Evolutionary conservation across 768 basidiomycete genomes (phyloP).

Genomic region (Trametes cingulata): DNA sequence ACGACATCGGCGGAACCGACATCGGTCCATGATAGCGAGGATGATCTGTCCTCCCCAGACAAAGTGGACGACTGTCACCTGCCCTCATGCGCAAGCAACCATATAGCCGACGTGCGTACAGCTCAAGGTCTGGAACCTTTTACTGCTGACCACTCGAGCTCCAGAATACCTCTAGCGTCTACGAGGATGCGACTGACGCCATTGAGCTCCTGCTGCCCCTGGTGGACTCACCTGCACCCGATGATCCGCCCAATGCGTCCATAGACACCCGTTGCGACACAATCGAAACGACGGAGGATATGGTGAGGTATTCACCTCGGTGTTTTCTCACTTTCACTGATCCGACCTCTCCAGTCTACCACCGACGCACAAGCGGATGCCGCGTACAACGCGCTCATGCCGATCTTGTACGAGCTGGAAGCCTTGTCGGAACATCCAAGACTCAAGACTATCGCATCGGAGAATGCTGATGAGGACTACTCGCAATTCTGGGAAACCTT

Average conservation of each 20-base stretch:
- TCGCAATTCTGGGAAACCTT: slow-evolving; percentile 15
- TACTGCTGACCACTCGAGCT: too few relatives aligned
- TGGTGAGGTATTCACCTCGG: too few relatives aligned
- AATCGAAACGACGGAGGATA: not conserved
- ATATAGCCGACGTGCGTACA: too few relatives aligned
- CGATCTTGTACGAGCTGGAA: slow-evolving; percentile 8
- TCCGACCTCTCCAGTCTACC: not conserved
- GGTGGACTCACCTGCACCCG: not conserved
- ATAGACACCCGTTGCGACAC: not conserved
- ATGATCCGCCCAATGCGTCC: not conserved
- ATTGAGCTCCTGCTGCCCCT: not conserved
- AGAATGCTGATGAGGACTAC: slow-evolving; percentile 11
- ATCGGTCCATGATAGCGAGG: not conserved
- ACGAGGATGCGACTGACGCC: not conserved
- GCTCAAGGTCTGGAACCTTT: too few relatives aligned
- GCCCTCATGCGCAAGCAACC: too few relatives aligned
- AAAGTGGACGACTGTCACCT: too few relatives aligned
- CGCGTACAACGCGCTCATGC: slow-evolving; percentile 2
- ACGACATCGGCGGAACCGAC: not conserved
- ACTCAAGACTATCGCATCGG: not conserved
- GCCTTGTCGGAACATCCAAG: not conserved
- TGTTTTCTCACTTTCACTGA: too few relatives aligned
- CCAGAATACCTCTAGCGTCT: not conserved
- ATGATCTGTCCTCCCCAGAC: too few relatives aligned
- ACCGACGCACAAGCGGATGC: not conserved